Conservation (phyloP, 306 rosid species). For the Cicer arietinum region DNA sequence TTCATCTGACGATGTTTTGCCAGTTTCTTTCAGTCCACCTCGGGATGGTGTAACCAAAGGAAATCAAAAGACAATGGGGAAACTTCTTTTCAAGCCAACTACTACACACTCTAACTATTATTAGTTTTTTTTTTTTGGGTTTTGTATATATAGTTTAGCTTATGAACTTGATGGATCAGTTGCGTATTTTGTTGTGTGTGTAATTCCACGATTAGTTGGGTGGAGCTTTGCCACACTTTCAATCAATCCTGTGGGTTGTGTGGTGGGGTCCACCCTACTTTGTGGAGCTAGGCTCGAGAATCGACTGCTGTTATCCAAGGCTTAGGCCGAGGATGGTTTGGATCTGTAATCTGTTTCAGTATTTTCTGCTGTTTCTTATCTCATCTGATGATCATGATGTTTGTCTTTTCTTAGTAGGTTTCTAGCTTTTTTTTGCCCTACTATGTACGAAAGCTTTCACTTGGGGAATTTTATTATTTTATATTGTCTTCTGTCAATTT, state of each 20-base stretch:
- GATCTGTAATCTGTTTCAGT: background rate
- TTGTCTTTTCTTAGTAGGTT: background rate
- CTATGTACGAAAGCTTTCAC: background rate
- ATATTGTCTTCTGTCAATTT: slow-evolving; percentile 32
- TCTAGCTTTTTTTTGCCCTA: slow-evolving; percentile 18
- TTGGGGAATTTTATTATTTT: background rate
- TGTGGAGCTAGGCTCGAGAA: background rate
- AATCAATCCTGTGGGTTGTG: slow-evolving; percentile 40
- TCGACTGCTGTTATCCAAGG: background rate
- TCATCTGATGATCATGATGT: background rate
- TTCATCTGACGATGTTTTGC: slow-evolving; percentile 52
- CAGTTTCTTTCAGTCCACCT: slow-evolving; percentile 58
- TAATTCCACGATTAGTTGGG: slow-evolving; percentile 41
- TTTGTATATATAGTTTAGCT: background rate
- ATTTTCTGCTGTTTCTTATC: background rate
- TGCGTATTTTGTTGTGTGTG: background rate
- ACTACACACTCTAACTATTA: background rate
- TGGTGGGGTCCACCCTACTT: slow-evolving; percentile 69
- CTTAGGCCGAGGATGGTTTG: background rate
- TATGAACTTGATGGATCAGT: background rate
- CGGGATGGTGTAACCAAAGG: slow-evolving; percentile 53
- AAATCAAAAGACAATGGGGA: slow-evolving; percentile 43
- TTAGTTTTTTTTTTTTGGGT: background rate
- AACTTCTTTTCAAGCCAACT: background rate
- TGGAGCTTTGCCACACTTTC: slow-evolving; percentile 67